Percentiles rank a stretch among this genome's conserved stretches.
These are phyloP conservation scores for Ustilago nuda DNA, from an alignment of 1,284 basidiomycete species.

Conservation along the genomic window DNA sequence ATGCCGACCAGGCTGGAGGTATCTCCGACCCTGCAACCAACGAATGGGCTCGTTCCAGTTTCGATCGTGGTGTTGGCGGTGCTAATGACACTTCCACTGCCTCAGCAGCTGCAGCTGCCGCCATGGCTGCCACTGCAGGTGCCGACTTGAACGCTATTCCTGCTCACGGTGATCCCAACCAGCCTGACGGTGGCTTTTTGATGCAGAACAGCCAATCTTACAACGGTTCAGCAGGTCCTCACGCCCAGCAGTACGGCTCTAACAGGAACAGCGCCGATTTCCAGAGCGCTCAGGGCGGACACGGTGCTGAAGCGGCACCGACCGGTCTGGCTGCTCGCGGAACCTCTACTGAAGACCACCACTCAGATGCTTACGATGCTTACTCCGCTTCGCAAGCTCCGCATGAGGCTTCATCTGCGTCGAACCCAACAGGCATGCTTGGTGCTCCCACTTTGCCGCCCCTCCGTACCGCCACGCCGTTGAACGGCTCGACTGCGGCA, in stretches of 20 bases:
- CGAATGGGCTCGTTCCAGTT: conserved; percentile 42
- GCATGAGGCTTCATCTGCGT: conserved; percentile 11
- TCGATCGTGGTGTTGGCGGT: conserved; percentile 20
- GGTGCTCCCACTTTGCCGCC: conserved; percentile 54
- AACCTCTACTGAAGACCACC: conserved; percentile 28
- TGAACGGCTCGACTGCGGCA: conserved; percentile 25
- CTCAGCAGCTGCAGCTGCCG: conserved; percentile 47
- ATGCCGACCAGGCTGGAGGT: conserved; percentile 1
- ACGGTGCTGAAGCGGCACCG: conserved; percentile 1
- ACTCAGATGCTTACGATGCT: conserved; percentile 50
- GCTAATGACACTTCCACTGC: conserved; percentile 11
- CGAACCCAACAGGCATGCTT: conserved; percentile 22
- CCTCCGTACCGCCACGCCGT: conserved; percentile 44
- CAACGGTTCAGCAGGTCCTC: conserved; percentile 25
- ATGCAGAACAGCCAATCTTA: conserved; percentile 43
- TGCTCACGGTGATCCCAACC: conserved; percentile 26
- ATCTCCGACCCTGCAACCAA: conserved; percentile 26
- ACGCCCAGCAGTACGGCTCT: conserved; percentile 23
- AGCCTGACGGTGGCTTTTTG: conserved; percentile 37
- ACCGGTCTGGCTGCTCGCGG: not conserved
- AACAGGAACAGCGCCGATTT: conserved; percentile 47
- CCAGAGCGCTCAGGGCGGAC: conserved; percentile 37
- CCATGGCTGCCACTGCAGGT: conserved; percentile 45
- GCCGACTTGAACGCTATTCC: conserved; percentile 42
- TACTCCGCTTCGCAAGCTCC: conserved; percentile 16